Percentiles rank a stretch among this genome's conserved stretches.
Evolutionary conservation across 2,329 filamentous ascomycete species (phyloP).

Genomic region (Magnaporthales sp.): DNA sequence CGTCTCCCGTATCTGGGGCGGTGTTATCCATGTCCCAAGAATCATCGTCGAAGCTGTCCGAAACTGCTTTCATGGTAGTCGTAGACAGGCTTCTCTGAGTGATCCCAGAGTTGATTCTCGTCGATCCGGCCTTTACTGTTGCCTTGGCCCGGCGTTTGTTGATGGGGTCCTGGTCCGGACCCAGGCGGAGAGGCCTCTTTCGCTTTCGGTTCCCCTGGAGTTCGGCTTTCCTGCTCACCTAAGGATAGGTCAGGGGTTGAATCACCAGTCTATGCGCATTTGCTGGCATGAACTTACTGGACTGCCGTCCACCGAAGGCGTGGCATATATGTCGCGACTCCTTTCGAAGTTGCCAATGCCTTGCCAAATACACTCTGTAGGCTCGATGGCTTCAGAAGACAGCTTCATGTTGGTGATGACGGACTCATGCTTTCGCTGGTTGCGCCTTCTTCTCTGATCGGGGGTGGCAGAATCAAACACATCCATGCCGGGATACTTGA

Average conservation of each 20-base stretch:
- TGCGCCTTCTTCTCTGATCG: slow-evolving; percentile 64
- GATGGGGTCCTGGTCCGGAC: neutral
- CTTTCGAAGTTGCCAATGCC: slow-evolving; percentile 39
- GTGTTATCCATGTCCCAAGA: neutral
- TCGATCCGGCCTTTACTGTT: neutral
- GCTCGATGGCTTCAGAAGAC: slow-evolving; percentile 54
- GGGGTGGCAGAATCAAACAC: slow-evolving; percentile 73
- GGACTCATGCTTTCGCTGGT: slow-evolving; percentile 68
- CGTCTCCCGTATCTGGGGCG: slow-evolving; percentile 5
- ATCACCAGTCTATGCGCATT: neutral
- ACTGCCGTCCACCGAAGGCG: slow-evolving; percentile 41
- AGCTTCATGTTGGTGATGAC: slow-evolving; percentile 59
- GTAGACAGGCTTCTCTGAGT: neutral
- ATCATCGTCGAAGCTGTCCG: slow-evolving; percentile 4
- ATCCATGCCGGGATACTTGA: slow-evolving; percentile 70
- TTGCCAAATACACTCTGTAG: slow-evolving; percentile 57
- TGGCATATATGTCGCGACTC: slow-evolving; percentile 50
- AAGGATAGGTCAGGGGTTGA: neutral
- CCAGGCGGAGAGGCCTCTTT: neutral
- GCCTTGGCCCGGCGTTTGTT: neutral
- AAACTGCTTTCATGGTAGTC: neutral
- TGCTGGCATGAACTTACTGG: slow-evolving; percentile 30
- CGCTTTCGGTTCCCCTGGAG: slow-evolving; percentile 4
- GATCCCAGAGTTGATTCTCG: neutral
- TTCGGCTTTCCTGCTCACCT: slow-evolving; percentile 3